Evolutionary conservation across 306 rosid species (phyloP).

Genomic region (Acacia melanoxylon): DNA sequence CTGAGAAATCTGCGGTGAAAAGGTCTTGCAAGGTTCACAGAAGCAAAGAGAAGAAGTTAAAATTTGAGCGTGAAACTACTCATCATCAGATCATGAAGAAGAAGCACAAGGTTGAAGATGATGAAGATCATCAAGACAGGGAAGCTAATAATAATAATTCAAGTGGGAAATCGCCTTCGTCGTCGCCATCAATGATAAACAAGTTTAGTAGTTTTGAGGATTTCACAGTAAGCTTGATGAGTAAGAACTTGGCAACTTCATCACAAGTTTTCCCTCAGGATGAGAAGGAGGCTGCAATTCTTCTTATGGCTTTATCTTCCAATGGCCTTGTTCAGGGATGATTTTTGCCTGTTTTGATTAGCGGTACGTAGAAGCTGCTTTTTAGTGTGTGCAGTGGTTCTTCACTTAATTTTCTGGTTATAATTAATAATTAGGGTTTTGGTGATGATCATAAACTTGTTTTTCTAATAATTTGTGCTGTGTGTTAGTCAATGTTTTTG

Average conservation of each 20-base stretch:
- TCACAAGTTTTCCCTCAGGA: slow-evolving; percentile 92
- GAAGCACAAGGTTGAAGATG: slow-evolving; percentile 7
- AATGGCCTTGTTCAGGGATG: slow-evolving; percentile 84
- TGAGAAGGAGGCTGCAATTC: slow-evolving; percentile 92
- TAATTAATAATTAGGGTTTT: slow-evolving; percentile 31
- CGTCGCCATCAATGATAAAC: slow-evolving; percentile 8
- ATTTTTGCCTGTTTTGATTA: too few relatives aligned
- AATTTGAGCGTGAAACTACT: background rate
- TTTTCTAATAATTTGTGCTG: slow-evolving; percentile 6
- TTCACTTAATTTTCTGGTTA: slow-evolving; percentile 17
- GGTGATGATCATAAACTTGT: background rate
- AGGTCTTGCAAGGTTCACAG: slow-evolving; percentile 26
- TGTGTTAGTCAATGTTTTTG: slow-evolving; percentile 26
- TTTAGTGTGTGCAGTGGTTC: background rate
- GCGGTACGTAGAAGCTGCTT: too few relatives aligned
- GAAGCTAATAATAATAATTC: background rate
- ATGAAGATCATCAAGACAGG: slow-evolving; percentile 6
- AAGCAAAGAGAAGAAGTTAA: slow-evolving; percentile 28
- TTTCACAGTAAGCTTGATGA: slow-evolving; percentile 53
- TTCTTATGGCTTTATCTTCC: slow-evolving; percentile 87
- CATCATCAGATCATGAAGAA: background rate
- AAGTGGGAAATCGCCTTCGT: background rate
- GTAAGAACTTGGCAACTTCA: slow-evolving; percentile 47
- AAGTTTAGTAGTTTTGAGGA: slow-evolving; percentile 62
- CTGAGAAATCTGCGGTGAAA: slow-evolving; percentile 34